A percentile compares a stretch with the other conserved stretches of the same genome.
phyloP scores from a whole-genome alignment of 306 rosid genomes.

The Mimosa pudica region DNA sequence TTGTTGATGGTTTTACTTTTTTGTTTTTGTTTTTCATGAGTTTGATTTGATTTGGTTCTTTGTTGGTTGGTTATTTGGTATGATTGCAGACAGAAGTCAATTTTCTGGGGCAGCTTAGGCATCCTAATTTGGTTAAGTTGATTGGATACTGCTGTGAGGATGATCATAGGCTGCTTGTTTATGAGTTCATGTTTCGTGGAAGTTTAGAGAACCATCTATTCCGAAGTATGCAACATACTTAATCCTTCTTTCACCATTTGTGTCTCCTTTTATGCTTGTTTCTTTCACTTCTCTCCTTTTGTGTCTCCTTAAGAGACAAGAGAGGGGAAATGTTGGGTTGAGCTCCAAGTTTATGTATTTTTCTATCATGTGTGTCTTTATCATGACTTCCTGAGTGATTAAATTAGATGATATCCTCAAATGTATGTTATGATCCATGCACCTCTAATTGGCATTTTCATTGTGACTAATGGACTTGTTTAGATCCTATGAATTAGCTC shows the following conservation, averaged over 20 bases:
- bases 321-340: constrained; percentile 5
- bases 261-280: background rate
- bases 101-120: constrained; percentile 96
- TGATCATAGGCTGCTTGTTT: constrained; percentile 92
- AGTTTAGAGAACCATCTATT: constrained; percentile 95
- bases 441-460: background rate
- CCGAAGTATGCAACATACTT: constrained; percentile 68
- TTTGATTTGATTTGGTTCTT: background rate
- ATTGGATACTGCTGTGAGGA: constrained; percentile 99
- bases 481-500: background rate
- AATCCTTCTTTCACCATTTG: background rate
- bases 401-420: constrained; percentile 7
- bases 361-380: background rate
- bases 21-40: constrained; percentile 8
- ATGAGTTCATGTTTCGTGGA: constrained; percentile 98
- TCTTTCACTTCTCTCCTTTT: too few relatives aligned
- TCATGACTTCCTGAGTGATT: constrained; percentile 12
- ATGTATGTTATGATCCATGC: background rate
- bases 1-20: background rate
- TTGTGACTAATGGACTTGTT: background rate
- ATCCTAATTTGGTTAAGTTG: constrained; percentile 94
- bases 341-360: background rate
- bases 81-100: constrained; percentile 84
- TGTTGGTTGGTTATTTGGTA: background rate
- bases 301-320: too few relatives aligned